A percentile compares a stretch with the other conserved stretches of the same genome.
phyloP scores from a whole-genome alignment of 352 stramenopile species.

The Phytophthora sp. region DNA sequence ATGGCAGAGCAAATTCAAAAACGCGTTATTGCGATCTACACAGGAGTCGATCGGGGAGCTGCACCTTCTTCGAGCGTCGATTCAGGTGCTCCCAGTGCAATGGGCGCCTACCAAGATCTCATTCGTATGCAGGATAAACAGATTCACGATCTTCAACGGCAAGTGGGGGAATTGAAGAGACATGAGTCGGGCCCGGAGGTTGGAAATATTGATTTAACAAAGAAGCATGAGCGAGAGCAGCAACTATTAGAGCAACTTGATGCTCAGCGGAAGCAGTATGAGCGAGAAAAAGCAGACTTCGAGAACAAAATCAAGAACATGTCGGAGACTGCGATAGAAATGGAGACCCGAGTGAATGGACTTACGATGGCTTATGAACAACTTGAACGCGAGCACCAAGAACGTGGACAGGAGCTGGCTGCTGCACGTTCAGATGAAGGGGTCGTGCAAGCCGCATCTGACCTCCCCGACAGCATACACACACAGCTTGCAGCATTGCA shows the following conservation, averaged over 20 bases:
- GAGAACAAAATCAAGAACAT: conserved; percentile 35
- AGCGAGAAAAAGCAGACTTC: conserved; percentile 44
- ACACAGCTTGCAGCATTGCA: conserved; percentile 34
- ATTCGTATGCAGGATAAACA: conserved; percentile 85
- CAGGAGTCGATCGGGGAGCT: conserved; percentile 31
- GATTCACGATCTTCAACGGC: conserved; percentile 57
- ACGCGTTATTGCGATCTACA: conserved; percentile 73
- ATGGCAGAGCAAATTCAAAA: conserved; percentile 66
- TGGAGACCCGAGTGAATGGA: conserved; percentile 52
- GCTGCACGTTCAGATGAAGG: neutral
- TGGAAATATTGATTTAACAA: neutral
- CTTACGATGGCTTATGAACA: conserved; percentile 58
- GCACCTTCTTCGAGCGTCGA: conserved; percentile 6
- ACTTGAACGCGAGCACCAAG: conserved; percentile 51
- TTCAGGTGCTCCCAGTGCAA: conserved; percentile 26
- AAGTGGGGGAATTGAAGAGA: conserved; percentile 31
- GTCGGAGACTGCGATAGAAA: conserved; percentile 31
- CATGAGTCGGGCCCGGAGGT: neutral
- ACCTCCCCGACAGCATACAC: no score
- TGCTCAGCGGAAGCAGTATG: conserved; percentile 25
- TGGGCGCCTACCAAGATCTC: conserved; percentile 75
- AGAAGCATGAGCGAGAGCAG: neutral
- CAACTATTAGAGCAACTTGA: conserved; percentile 10
- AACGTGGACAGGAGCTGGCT: conserved; percentile 10
- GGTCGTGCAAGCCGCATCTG: no score